phyloP scores from a whole-genome alignment of 2,329 filamentous ascomycete species.

The Aureobasidium uvarum region DNA sequence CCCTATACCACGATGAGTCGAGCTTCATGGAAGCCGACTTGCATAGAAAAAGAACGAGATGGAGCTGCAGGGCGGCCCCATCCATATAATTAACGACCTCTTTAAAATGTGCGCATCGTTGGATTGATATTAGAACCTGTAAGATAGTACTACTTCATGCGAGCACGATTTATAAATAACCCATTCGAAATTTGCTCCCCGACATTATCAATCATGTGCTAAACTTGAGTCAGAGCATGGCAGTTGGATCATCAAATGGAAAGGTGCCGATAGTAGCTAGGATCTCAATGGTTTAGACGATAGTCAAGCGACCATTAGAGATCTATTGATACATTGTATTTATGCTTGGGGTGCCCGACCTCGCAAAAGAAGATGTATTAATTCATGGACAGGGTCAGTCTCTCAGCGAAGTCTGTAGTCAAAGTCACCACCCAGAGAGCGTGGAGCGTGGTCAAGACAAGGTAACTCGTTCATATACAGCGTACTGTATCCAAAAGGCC shows the following conservation, averaged over 20 bases:
- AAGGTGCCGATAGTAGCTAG: no score
- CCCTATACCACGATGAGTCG: background rate
- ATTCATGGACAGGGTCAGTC: background rate
- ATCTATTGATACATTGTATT: no score
- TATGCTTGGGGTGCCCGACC: no score
- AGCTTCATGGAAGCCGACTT: background rate
- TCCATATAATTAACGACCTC: constrained; percentile 1
- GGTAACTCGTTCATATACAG: background rate
- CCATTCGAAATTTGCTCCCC: no score
- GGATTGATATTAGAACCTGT: constrained; percentile 3
- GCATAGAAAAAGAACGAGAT: background rate
- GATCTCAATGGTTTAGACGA: no score
- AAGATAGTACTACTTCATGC: constrained; percentile 13
- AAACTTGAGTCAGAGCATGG: no score
- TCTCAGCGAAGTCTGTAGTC: background rate
- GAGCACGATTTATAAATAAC: constrained; percentile 18
- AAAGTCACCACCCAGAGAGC: background rate
- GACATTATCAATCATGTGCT: no score
- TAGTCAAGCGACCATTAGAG: no score
- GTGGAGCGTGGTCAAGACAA: background rate
- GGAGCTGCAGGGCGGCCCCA: background rate
- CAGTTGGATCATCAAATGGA: no score
- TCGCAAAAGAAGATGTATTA: no score
- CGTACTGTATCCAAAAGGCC: background rate
- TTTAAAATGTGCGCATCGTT: background rate